Evolutionary conservation across 202 grass and related monocot species (phyloP), one percentile per base, ranked within the genome.

Genomic region (Zoysia matrella): DNA sequence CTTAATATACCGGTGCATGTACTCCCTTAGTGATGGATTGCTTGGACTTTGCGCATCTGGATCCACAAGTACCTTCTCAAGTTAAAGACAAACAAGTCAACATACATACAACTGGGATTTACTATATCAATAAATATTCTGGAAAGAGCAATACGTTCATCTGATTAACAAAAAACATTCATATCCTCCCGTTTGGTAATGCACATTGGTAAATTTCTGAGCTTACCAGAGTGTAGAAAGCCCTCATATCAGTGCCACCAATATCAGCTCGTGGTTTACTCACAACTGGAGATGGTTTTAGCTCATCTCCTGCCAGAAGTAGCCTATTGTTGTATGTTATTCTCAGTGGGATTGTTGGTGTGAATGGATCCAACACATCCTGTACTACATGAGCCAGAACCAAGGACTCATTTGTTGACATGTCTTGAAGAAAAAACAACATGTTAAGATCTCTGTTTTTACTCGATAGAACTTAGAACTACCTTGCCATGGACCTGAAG

Each of bases 201-300:
- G 36, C 30, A 30, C 67, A 74, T 80, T 30, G 61, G 48, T 30
- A 60, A 70, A 81, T 62, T 42, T 3, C 47, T 12, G 52, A 64
- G 52, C 89, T 89, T 87, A 94, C 91, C 71, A 97, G 81, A 3
- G 92, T 94, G 67, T 92, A 92, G 83, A 89, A 90, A 68, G 55
- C 58, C 69, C 91, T 83, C 66, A 91, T 85, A 12, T 87, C 88
- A 41, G 63, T 83, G 39, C 86, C 92, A 76, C 90, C 86, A 56
- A 91, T 43, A 48, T 97, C 84, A 69, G 91, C 80, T 56, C 69
- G 85, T 1, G 94, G 90, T 39, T 66, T 88, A 70, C 73, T 93
- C 65, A 56, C 60, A 51, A 91, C 39, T 13, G 78, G 88, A 46
- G 90, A 93, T 56, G 90, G 90, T 58, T 69, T 87, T 43, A 97